phyloP scores from a whole-genome alignment of 805 yeast species.

The Wickerhamiella domercqiae region DNA sequence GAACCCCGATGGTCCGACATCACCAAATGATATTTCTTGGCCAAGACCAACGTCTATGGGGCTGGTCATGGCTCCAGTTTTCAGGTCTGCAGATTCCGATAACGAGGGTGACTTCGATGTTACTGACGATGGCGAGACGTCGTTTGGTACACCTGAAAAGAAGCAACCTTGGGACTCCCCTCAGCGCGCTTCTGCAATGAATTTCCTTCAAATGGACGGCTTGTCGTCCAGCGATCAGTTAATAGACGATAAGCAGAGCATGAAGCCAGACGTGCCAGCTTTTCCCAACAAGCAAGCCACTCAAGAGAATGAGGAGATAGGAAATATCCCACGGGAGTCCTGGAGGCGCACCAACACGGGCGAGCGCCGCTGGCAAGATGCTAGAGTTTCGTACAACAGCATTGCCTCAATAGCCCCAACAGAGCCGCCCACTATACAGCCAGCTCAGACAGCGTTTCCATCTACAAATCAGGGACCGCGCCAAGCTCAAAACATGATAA shows the following conservation, averaged over 20 bases:
- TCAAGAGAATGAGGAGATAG: conserved; percentile 17
- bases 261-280: conserved; percentile 8
- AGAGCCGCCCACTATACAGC: conserved; percentile 60
- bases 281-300: conserved; percentile 2
- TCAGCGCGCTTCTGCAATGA: conserved; percentile 23
- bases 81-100: conserved; percentile 9
- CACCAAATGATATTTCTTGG: conserved; percentile 9
- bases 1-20: conserved; percentile 3
- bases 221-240: conserved; percentile 18
- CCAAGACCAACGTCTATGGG: conserved; percentile 17
- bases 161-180: conserved; percentile 22
- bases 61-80: conserved; percentile 15
- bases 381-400: conserved; percentile 51
- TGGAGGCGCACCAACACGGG: conserved; percentile 39
- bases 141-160: conserved; percentile 14
- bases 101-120: conserved; percentile 7
- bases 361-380: conserved; percentile 29
- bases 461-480: neutral
- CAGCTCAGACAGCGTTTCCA: conserved; percentile 34
- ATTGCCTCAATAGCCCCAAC: conserved; percentile 67
- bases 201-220: conserved; percentile 25
- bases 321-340: conserved; percentile 32
- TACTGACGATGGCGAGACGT: conserved; percentile 16
- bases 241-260: conserved; percentile 15
- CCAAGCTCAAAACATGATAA: conserved; percentile 10